Conservation (phyloP, 2,329 filamentous ascomycete genomes). For the Thermoascus crustaceus region DNA sequence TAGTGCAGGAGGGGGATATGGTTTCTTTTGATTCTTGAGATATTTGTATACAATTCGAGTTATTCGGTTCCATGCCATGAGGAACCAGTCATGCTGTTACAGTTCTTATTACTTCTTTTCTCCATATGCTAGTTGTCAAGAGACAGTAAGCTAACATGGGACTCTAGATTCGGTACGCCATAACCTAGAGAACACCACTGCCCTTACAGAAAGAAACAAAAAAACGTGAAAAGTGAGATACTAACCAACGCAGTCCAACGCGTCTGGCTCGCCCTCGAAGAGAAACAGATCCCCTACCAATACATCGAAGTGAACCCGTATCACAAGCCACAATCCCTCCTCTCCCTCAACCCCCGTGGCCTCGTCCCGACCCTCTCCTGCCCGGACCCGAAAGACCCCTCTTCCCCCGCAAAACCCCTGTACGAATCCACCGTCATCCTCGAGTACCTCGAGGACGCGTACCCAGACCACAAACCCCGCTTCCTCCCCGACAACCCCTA, state of each 20-base stretch:
- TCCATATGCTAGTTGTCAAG: too few relatives aligned
- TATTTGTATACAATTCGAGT: too few relatives aligned
- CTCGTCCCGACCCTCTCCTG: constrained; percentile 60
- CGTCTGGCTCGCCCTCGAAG: constrained; percentile 63
- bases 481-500: constrained; percentile 57
- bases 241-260: constrained; percentile 48
- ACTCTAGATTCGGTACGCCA: too few relatives aligned
- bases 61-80: too few relatives aligned
- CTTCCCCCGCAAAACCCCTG: constrained; percentile 55
- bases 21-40: too few relatives aligned
- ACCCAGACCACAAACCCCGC: constrained; percentile 41
- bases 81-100: too few relatives aligned
- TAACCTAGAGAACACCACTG: too few relatives aligned
- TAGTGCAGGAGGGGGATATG: too few relatives aligned
- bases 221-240: background rate
- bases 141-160: too few relatives aligned
- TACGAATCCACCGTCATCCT: constrained; percentile 67
- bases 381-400: constrained; percentile 10
- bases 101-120: too few relatives aligned
- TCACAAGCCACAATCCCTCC: constrained; percentile 59
- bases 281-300: constrained; percentile 66
- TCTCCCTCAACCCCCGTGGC: constrained; percentile 65
- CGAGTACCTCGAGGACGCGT: constrained; percentile 70
- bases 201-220: background rate
- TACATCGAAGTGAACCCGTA: constrained; percentile 75